Base-by-base conservation (phyloP, 441 rosid species). In the Pelargonium citronellum region DNA sequence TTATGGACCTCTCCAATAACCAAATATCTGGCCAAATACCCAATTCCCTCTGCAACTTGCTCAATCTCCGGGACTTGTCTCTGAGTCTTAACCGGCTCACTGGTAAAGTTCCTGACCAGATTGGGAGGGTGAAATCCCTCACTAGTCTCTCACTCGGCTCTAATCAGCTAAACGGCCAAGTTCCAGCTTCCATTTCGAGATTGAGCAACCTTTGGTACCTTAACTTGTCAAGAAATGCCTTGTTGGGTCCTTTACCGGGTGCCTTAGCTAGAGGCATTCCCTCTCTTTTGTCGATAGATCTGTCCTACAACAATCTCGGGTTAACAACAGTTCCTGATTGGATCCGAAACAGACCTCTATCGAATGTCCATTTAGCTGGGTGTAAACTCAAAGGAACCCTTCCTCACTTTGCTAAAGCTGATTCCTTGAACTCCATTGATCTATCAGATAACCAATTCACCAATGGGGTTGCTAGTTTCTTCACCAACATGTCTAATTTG, bases 131-230 rank as follows among this genome's bases (percentile, higher is more conserved):
- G 17, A 87, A 82, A 75, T 89, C 99, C 1, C 94, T 94, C 24
- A 55, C 90, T 15, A 85, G 68, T 61, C 94, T 94, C 73, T 84
- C 88, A 46, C 67, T 94, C 78, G 79, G 92, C 57, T 68, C 73
- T 64, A 94, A 94, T 79, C 80, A 80, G 77, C 81, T 94, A 73
- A 20, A 75, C 0, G 99, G 97, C 67, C 91, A 73, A 63, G 79
- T 94, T 70, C 97, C 96, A 57, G 73, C 77, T 30, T 84, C 97
- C 75, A 71, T 91, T 73, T 84, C 92, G 12, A 74, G 79, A 62
- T 73, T 91, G 67, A 87, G 81, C 69, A 86, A 84, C 24, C 94
- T 94, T n/a, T 94, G 99, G 99, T 83, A 79, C 79, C 97, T 94
- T 12, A 91, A 91, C 71, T 80, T 94, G 60, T 94, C 99, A 0